Conservation (phyloP, 805 yeast genomes). For the Hanseniaspora pseudoguilliermondii region DNA sequence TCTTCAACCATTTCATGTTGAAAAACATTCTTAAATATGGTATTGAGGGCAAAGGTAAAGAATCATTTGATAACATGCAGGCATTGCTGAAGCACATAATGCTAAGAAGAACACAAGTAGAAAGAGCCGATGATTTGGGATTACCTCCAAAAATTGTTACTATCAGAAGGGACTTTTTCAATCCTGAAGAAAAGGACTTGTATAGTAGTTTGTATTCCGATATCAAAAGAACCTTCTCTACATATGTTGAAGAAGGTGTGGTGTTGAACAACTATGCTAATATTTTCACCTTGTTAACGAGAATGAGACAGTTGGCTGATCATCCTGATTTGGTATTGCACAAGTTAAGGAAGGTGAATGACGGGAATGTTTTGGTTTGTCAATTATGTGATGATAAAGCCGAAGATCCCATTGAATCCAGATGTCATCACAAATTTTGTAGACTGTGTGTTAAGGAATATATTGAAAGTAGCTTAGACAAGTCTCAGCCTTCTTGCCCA, state of each 20-base stretch:
- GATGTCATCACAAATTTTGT: conserved; percentile 89
- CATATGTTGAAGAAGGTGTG: conserved; percentile 91
- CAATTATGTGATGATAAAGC: conserved; percentile 96
- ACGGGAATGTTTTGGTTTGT: conserved; percentile 46
- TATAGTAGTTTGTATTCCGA: conserved; percentile 81
- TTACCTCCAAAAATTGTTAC: conserved; percentile 92
- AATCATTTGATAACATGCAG: conserved; percentile 67
- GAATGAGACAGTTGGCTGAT: conserved; percentile 97
- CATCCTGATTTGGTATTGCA: conserved; percentile 92
- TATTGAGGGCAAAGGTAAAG: conserved; percentile 65
- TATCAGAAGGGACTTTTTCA: conserved; percentile 73
- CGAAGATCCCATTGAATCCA: conserved; percentile 89
- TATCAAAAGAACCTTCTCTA: conserved; percentile 74
- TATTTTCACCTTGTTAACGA: conserved; percentile 84
- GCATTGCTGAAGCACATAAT: conserved; percentile 62
- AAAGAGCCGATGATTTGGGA: conserved; percentile 94
- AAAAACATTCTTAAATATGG: conserved; percentile 86
- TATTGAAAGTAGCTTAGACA: conserved; percentile 54
- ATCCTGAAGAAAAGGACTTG: conserved; percentile 88
- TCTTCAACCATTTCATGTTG: conserved; percentile 88
- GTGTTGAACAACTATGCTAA: conserved; percentile 94
- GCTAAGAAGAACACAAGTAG: conserved; percentile 90
- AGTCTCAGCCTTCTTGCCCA: conserved; percentile 64
- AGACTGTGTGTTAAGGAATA: conserved; percentile 86
- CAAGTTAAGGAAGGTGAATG: conserved; percentile 36